Evolutionary conservation across 2,329 filamentous ascomycete species (phyloP).

Genomic region (Colletotrichum karsti): DNA sequence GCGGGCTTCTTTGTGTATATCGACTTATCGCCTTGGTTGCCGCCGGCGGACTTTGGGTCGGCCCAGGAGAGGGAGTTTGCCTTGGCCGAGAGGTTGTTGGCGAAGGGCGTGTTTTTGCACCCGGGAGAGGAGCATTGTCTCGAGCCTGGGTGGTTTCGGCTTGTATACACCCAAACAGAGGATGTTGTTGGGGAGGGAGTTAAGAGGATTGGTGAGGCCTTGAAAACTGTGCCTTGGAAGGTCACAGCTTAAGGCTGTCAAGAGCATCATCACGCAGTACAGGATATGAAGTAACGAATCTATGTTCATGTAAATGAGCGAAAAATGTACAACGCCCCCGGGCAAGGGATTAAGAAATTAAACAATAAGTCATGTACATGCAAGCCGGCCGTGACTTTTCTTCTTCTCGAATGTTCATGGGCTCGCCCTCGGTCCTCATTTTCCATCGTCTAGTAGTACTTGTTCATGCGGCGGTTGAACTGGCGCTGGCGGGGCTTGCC

Average conservation of each 20-base stretch:
- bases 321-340: constrained; percentile 6
- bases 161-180: constrained; percentile 58
- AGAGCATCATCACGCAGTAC: not conserved
- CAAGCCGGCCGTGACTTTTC: not conserved
- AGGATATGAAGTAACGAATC: not conserved
- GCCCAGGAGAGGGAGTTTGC: constrained; percentile 50
- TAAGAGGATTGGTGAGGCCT: constrained; percentile 35
- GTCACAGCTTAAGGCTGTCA: not conserved
- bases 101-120: constrained; percentile 59
- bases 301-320: constrained; percentile 7
- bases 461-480: constrained; percentile 20
- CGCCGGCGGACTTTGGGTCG: constrained; percentile 33
- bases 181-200: constrained; percentile 45
- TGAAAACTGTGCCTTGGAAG: not conserved
- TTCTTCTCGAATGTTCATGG: not conserved
- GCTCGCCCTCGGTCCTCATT: not conserved
- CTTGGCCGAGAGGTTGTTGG: constrained; percentile 51
- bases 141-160: constrained; percentile 59
- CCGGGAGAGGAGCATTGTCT: constrained; percentile 54
- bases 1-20: constrained; percentile 67
- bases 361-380: constrained; percentile 23
- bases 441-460: not conserved
- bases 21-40: constrained; percentile 55
- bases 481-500: constrained; percentile 4
- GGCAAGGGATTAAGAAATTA: constrained; percentile 10